Evolutionary conservation across 192 early-diverging fungal genomes (phyloP).

Genomic region (Funneliformis geosporum): DNA sequence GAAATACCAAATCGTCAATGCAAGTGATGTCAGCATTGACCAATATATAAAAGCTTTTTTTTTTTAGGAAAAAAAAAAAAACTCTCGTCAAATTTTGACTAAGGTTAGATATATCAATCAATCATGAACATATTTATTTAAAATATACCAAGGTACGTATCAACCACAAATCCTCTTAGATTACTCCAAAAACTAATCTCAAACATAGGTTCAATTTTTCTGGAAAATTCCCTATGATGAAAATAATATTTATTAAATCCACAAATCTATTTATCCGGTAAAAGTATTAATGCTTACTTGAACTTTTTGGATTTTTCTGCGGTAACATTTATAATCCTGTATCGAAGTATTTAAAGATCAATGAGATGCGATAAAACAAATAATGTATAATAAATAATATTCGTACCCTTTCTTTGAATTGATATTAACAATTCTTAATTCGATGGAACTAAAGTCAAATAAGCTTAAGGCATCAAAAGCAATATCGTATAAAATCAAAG

Average conservation of each 20-base stretch:
- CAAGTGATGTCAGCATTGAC: slow-evolving; percentile 77
- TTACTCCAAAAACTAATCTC: neutral
- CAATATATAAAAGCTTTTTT: slow-evolving; percentile 71
- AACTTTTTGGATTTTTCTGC: neutral
- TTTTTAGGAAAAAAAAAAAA: neutral
- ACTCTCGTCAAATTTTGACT: neutral
- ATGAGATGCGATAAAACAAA: neutral
- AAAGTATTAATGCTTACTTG: neutral
- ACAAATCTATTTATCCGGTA: neutral
- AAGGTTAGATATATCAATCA: neutral
- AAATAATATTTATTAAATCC: neutral
- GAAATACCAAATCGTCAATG: slow-evolving; percentile 77
- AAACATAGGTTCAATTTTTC: neutral
- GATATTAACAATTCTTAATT: slow-evolving; percentile 51
- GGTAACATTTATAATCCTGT: neutral
- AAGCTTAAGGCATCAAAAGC: slow-evolving; percentile 73
- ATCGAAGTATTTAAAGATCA: neutral
- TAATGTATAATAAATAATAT: neutral
- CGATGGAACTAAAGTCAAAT: slow-evolving; percentile 64
- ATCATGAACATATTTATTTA: neutral
- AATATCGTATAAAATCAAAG: slow-evolving; percentile 76
- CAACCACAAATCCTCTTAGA: slow-evolving; percentile 52
- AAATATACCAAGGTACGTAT: slow-evolving; percentile 64
- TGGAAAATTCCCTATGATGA: neutral
- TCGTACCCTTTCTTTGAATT: slow-evolving; percentile 31